phyloP scores from a whole-genome alignment of 2,329 filamentous ascomycete species.

The Aspergillus ruber region DNA sequence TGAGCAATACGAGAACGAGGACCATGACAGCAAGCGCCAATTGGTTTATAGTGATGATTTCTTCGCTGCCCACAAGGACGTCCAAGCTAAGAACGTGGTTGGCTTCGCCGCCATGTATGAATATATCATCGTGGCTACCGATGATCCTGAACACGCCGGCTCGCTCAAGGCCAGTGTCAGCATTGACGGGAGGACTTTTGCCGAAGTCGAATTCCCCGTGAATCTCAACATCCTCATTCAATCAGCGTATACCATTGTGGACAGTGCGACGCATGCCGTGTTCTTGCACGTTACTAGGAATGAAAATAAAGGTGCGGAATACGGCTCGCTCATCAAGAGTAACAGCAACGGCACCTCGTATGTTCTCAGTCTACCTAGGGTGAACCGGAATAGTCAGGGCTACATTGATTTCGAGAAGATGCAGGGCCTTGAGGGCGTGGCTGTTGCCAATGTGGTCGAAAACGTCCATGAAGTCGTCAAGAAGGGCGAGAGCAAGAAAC shows the following conservation, averaged over 20 bases:
- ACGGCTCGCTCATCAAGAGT: conserved; percentile 89
- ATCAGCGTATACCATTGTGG: conserved; percentile 83
- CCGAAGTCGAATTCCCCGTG: conserved; percentile 74
- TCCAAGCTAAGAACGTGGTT: conserved; percentile 64
- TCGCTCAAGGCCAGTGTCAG: conserved; percentile 74
- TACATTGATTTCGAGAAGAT: conserved; percentile 98
- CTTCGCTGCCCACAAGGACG: conserved; percentile 48
- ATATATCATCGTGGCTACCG: conserved; percentile 83
- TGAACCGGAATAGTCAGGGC: conserved; percentile 70
- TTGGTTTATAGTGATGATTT: conserved; percentile 79
- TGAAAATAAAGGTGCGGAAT: conserved; percentile 56
- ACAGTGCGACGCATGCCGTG: conserved; percentile 88
- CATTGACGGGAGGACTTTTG: conserved; percentile 76
- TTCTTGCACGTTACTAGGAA: conserved; percentile 89
- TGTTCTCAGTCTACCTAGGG: conserved; percentile 69
- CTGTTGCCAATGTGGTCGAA: conserved; percentile 74
- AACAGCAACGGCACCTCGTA: conserved; percentile 98
- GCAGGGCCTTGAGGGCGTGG: conserved; percentile 82
- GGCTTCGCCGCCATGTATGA: conserved; percentile 94
- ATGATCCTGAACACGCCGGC: conserved; percentile 54
- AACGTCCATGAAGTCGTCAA: conserved; percentile 62
- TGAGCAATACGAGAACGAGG: conserved; percentile 57
- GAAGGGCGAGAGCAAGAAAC: conserved; percentile 63
- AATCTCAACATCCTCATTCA: conserved; percentile 75
- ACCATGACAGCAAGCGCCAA: conserved; percentile 57